Evolutionary conservation across 371 early-diverging fungal species (phyloP), one percentile per base, ranked within the genome.

Genomic region (Mortierella sp.): DNA sequence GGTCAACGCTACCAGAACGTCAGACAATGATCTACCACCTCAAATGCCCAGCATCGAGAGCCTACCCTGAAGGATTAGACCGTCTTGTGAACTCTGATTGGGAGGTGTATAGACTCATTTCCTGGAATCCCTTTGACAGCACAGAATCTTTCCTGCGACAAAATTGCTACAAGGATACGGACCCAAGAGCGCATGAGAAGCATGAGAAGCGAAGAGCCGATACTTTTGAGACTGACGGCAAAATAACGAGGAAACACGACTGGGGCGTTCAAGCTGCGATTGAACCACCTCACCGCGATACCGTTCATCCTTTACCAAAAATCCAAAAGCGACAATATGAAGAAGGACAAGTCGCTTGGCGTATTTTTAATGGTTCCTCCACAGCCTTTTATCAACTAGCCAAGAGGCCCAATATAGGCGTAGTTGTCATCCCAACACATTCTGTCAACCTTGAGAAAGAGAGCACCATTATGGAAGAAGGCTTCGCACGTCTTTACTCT

Each of bases 391-490:
- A 64, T 45, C 79, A 79, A 12, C 75, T 79, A 11, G 18, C 65
- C 40, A 59, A 68, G 30, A 39, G 68, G 24, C 79, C 79, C 28
- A 51, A 3, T 3, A 71, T 74, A 18, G 79, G 79, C 0, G 79
- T 79, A 0, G 79, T 74, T 8, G 71, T 79, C 2, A 74, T 79
- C 40, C 79, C 79, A 0, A 74, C 72, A 1, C 79, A 79, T 43
- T 66, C 70, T 30, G 75, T 79, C 61, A 59, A 71, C 20, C 66
- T 63, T 4, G n/a, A 55, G 1, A 60, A n/a, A 3, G 79, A 73
- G 62, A 32, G 24, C 3, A 0, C 32, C 0, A 59, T 51, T n/a
- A 32, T 79, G 22, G 61, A 45, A 5, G 43, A 71, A 0, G 79
- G 79, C 5, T 78, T 79, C 14, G 26, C 20, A 12, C 40, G 8